Evolutionary conservation across 192 early-diverging fungal genomes (phyloP), one percentile per base, ranked within the genome.

Genomic region (Coemansia sp.): DNA sequence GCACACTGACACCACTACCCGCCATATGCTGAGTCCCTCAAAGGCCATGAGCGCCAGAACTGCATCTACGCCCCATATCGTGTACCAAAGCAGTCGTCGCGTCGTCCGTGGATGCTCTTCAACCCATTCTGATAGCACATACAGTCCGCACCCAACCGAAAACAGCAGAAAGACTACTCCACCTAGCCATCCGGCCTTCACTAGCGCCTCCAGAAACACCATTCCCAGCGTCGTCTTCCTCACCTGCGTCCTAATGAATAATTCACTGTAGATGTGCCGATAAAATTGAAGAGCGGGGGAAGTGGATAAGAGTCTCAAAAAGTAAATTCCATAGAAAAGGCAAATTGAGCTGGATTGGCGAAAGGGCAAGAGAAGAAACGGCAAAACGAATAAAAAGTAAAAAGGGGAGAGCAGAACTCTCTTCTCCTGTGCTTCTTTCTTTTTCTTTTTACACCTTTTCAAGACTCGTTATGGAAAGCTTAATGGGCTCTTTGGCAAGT

Each of bases 1-100:
- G 12, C 74, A 68, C 16, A 94, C 66, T 2, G 95, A 94, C 51
- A 94, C 90, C 15, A 78, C 32, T 9, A 88, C 79, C 41, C 91
- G 90, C 43, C 78, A 71, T 63, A 90, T 83, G 4, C 95, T 91
- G 15, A 96, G 72, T 7, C 90, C 83, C 74, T 98, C 97, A n/a
- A 95, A 67, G 10, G 91, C 65, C 72, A 84, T 86, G 16, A 98
- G 84, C 47, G 90, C 62, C 71, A 95, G 95, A 42, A 91, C 63
- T 12, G 68, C 81, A 40, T 91, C 84, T 6, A 93, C 87, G 8
- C 76, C 62, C 90, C 89, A 76, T 22, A 78, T 57, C 1, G 61
- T 43, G 58, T 51, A 59, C 49, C 69, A 61, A 37, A 82, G 73
- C 13, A 68, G 71, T 26, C 56, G 68, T 41, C 71, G 71, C 47